A percentile compares a stretch with the other conserved stretches of the same genome.
Evolutionary conservation across 2,329 filamentous ascomycete genomes (phyloP).

Genomic region (Neobulgaria alba): DNA sequence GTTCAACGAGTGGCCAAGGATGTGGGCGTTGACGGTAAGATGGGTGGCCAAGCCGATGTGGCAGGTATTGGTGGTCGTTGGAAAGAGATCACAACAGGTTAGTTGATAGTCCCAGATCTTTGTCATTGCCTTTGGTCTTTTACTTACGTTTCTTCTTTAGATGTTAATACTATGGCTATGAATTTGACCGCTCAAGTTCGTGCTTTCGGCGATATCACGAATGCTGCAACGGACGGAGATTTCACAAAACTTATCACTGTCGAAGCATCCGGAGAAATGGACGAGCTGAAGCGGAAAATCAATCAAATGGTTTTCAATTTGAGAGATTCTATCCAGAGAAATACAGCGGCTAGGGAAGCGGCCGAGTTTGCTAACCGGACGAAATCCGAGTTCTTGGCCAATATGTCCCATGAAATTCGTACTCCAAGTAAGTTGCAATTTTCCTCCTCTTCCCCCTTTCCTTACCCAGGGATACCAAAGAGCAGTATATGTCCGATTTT

Average conservation of each 20-base stretch:
- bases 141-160: conserved; percentile 1
- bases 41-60: conserved; percentile 94
- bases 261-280: conserved; percentile 97
- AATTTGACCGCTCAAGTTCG: conserved; percentile 92
- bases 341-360: conserved; percentile 89
- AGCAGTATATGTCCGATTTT: no score
- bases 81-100: conserved; percentile 90
- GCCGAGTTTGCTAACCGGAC: conserved; percentile 96
- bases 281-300: conserved; percentile 97
- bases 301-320: conserved; percentile 98
- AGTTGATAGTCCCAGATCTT: no score
- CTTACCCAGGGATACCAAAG: no score
- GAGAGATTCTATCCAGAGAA: conserved; percentile 91
- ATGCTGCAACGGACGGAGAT: conserved; percentile 91
- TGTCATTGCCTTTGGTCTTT: no score
- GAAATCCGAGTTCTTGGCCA: conserved; percentile 95
- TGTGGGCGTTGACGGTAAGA: conserved; percentile 95
- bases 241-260: conserved; percentile 96
- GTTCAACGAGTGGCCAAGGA: conserved; percentile 93
- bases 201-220: conserved; percentile 97
- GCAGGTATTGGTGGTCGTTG: conserved; percentile 87
- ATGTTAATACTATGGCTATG: conserved; percentile 37
- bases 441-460: conserved; percentile 2
- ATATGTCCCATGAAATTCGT: conserved; percentile 98
- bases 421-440: conserved; percentile 60